A percentile compares a stretch with the other conserved stretches of the same genome.
These are phyloP conservation scores for Brassica carinata DNA, from an alignment of 345 rosid genomes.

Conservation along the genomic window DNA sequence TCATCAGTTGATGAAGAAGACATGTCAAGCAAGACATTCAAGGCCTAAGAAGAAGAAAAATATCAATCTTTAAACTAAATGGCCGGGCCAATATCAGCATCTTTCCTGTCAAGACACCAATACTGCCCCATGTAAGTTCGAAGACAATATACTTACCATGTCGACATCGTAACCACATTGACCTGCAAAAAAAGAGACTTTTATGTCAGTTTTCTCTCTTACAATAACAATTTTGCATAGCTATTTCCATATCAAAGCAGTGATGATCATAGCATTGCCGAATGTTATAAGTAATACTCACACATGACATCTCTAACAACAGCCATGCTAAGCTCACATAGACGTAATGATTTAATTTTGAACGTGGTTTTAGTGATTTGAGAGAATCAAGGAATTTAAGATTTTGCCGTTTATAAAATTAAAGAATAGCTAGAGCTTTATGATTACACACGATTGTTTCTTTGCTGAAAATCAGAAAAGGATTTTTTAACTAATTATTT, in stretches of 20 bases:
- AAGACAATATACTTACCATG: slow-evolving; percentile 56
- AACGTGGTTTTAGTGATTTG: too few relatives aligned
- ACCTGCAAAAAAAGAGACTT: slow-evolving; percentile 55
- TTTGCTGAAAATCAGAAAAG: too few relatives aligned
- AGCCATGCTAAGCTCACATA: slow-evolving; percentile 63
- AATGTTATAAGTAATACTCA: slow-evolving; percentile 40
- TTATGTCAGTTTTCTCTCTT: slow-evolving; percentile 4
- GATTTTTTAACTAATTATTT: too few relatives aligned
- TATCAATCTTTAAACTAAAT: too few relatives aligned
- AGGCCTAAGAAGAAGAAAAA: slow-evolving; percentile 61
- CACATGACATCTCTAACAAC: slow-evolving; percentile 84
- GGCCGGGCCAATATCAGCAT: slow-evolving; percentile 9
- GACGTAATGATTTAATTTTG: too few relatives aligned
- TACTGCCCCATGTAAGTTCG: slow-evolving; percentile 22
- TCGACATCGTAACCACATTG: slow-evolving; percentile 74
- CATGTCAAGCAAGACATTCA: slow-evolving; percentile 71
- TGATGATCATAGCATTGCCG: not conserved
- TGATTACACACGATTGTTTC: too few relatives aligned
- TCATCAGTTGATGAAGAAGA: slow-evolving; percentile 57
- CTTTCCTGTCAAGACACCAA: slow-evolving; percentile 31
- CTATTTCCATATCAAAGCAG: not conserved
- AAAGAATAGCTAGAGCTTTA: too few relatives aligned
- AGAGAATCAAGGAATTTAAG: too few relatives aligned
- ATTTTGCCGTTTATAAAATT: too few relatives aligned
- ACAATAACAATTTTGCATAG: not conserved